Conservation (phyloP, 176 grass and related monocot genomes). For the Olyra latifolia region DNA sequence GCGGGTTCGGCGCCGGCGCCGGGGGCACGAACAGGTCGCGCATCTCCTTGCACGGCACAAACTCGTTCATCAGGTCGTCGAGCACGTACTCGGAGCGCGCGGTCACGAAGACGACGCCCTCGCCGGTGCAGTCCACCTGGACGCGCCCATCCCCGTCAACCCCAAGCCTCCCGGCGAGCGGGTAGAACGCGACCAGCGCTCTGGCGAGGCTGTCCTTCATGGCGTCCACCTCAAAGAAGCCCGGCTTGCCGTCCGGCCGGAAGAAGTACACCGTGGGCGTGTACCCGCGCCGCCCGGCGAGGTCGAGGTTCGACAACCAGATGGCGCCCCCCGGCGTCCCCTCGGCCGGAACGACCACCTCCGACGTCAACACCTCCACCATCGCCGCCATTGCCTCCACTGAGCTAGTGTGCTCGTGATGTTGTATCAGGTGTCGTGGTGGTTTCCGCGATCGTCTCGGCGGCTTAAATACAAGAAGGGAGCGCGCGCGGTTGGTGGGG, state of each 20-base stretch:
- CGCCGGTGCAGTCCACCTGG: constrained; percentile 69
- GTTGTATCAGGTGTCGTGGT: not conserved
- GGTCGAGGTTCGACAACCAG: constrained; percentile 77
- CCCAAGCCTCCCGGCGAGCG: constrained; percentile 57
- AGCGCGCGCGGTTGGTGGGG: constrained; percentile 1
- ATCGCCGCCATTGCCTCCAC: not conserved
- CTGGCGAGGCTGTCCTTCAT: constrained; percentile 49
- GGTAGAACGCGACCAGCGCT: constrained; percentile 62
- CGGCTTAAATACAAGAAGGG: constrained; percentile 2
- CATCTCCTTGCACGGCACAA: constrained; percentile 52
- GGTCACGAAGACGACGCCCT: constrained; percentile 48
- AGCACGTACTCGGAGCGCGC: constrained; percentile 30
- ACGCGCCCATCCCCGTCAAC: constrained; percentile 14
- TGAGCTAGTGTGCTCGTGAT: not conserved
- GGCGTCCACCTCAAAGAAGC: constrained; percentile 37
- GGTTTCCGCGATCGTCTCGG: not conserved
- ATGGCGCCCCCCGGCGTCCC: constrained; percentile 47
- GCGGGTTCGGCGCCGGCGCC: constrained; percentile 4
- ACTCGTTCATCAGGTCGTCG: constrained; percentile 45
- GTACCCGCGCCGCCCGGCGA: constrained; percentile 43
- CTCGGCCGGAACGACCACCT: constrained; percentile 46
- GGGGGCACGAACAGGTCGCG: constrained; percentile 49
- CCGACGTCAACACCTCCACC: constrained; percentile 45
- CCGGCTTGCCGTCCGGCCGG: constrained; percentile 4
- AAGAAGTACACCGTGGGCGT: constrained; percentile 71